Percentiles rank a stretch among this genome's conserved stretches.
These are phyloP conservation scores for Mortierella sp. DNA, from an alignment of 371 early-diverging fungal species.

Conservation along the genomic window DNA sequence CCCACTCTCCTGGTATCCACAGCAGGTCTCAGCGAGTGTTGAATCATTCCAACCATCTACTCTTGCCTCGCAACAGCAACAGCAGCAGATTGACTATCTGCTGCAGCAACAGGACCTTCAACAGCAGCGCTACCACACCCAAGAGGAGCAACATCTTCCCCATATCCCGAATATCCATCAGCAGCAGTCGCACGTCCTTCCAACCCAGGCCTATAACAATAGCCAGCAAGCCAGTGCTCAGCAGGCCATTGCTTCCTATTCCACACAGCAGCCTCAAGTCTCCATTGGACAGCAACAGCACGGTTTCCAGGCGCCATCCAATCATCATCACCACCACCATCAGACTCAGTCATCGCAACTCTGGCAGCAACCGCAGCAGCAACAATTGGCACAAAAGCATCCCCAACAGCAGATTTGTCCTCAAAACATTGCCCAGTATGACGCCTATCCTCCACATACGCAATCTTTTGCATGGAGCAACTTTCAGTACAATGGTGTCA, in stretches of 20 bases:
- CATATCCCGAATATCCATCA: not conserved
- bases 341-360: not conserved
- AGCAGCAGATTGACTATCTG: not conserved
- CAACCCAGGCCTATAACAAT: not conserved
- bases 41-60: not conserved
- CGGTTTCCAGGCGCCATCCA: too few species aligned
- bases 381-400: not conserved
- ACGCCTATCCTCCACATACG: too few species aligned
- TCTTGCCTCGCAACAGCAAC: not conserved
- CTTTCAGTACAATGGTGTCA: not conserved
- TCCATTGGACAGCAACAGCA: too few species aligned
- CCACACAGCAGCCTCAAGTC: too few species aligned
- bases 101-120: not conserved
- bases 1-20: conserved; percentile 5
- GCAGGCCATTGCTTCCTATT: not conserved
- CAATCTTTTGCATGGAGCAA: not conserved
- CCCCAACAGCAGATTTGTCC: not conserved
- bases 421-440: not conserved
- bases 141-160: not conserved
- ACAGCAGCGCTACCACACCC: not conserved
- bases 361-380: conserved; percentile 1
- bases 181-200: not conserved
- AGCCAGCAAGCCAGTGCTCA: not conserved
- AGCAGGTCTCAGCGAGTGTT: not conserved
- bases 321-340: too few species aligned